Evolutionary conservation across 345 rosid species (phyloP).

Genomic region (Orychophragmus violaceus): DNA sequence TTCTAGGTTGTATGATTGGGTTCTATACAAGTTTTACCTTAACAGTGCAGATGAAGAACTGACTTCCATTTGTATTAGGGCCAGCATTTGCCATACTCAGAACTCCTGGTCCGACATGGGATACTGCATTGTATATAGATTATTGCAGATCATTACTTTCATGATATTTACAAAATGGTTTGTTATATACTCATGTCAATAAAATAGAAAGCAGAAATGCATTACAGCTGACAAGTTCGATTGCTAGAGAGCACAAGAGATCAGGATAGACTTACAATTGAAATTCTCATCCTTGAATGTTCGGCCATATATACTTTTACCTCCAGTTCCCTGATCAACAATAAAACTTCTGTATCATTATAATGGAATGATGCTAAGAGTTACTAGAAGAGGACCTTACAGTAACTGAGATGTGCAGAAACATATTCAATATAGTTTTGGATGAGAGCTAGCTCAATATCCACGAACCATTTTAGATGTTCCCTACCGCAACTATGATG

Average conservation of each 20-base stretch:
- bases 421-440: neutral
- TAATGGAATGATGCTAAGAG: neutral
- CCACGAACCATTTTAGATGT: neutral
- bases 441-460: neutral
- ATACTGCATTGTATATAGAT: slow-evolving; percentile 59
- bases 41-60: slow-evolving; percentile 95
- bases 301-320: slow-evolving; percentile 94
- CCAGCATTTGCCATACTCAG: slow-evolving; percentile 99
- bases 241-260: slow-evolving; percentile 1
- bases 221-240: neutral
- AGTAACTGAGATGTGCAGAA: neutral
- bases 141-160: slow-evolving; percentile 4
- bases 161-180: neutral
- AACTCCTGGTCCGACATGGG: slow-evolving; percentile 90
- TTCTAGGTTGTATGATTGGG: neutral
- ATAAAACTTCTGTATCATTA: slow-evolving; percentile 20
- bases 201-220: neutral
- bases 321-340: slow-evolving; percentile 93
- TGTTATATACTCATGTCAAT: neutral
- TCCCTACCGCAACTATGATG: neutral
- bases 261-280: slow-evolving; percentile 60
- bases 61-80: slow-evolving; percentile 98
- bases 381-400: neutral
- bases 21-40: slow-evolving; percentile 44
- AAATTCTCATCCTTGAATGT: slow-evolving; percentile 96